Conservation (phyloP, 768 basidiomycete genomes). For the Chalciporus chontae region DNA sequence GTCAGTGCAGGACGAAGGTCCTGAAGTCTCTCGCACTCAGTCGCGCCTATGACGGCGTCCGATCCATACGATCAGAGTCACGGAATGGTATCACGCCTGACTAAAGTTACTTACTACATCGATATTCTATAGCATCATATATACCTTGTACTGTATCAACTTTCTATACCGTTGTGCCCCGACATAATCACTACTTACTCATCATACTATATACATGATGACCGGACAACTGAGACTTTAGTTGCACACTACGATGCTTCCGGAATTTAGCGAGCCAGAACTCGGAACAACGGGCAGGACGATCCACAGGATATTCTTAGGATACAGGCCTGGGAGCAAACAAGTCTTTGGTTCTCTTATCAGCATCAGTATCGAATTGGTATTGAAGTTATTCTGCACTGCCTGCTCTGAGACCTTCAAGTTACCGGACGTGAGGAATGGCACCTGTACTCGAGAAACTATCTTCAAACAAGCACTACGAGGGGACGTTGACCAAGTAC, state of each 20-base stretch:
- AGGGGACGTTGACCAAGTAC: constrained; percentile 82
- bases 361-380: not conserved
- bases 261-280: too few relatives aligned
- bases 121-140: not conserved
- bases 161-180: not conserved
- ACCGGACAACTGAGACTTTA: too few relatives aligned
- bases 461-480: constrained; percentile 75
- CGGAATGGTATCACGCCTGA: not conserved
- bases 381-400: not conserved
- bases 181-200: too few relatives aligned
- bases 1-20: not conserved
- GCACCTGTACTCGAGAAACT: constrained; percentile 53
- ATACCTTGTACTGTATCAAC: constrained; percentile 6
- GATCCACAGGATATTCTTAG: constrained; percentile 6
- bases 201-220: too few relatives aligned
- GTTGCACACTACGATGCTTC: too few relatives aligned
- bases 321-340: constrained; percentile 2
- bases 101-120: constrained; percentile 3
- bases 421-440: constrained; percentile 9
- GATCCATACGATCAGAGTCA: not conserved
- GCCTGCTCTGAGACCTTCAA: too few relatives aligned
- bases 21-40: not conserved
- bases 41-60: constrained; percentile 1
- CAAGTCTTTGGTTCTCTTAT: not conserved
- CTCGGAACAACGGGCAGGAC: too few relatives aligned